Base-by-base conservation (phyloP, 352 stramenopile genomes). In the Globisporangium solare region DNA sequence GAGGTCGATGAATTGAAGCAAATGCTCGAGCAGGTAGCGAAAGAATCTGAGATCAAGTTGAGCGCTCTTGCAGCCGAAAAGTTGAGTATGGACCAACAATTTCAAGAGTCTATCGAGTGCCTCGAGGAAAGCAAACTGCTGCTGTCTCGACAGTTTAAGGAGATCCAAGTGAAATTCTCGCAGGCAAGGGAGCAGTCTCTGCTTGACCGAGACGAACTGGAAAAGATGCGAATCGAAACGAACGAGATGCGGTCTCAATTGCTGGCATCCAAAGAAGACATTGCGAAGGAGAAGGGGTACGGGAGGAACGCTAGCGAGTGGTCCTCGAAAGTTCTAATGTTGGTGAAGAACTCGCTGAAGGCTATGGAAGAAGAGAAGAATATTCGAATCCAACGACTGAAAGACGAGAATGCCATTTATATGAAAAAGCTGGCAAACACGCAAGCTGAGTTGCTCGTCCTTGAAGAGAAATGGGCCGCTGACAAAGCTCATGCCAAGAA, bases 291-390 rank as follows among this genome's bases (percentile, higher is more conserved):
- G 58, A 77, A 84, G 41, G 53, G 74, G 20, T 81, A 83, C 22
- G 69, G 64, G 0, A 79, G 83, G 41, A 66, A 31, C 18, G 58
- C 71, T 0, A 83, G 75, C 35, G 76, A 89, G 12, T 68, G 83
- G 24, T 83, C 86, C 58, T 76, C 76, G 0, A 77, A 77, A n/a
- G 73, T 80, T 3, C 27, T 93, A 0, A 18, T 60, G 3, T 72
- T 75, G 0, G 80, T 91, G 27, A 89, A 89, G 47, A 60, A 55
- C 6, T 86, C 83, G 0, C 50, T 91, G 20, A 73, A 81, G 22
- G 59, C 64, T 0, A 69, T 89, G 64, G 83, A 89, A 51, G 66
- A 82, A n/a, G 78, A 90, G 32, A 89, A 89, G 52, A 78, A 73
- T 21, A 32, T 62, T 20, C 65, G 70, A 0, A 81, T 89, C 21